Evolutionary conservation across 2,329 filamentous ascomycete genomes (phyloP), one percentile per base, ranked within the genome.

Genomic region (Colletotrichum lindemuthianum): DNA sequence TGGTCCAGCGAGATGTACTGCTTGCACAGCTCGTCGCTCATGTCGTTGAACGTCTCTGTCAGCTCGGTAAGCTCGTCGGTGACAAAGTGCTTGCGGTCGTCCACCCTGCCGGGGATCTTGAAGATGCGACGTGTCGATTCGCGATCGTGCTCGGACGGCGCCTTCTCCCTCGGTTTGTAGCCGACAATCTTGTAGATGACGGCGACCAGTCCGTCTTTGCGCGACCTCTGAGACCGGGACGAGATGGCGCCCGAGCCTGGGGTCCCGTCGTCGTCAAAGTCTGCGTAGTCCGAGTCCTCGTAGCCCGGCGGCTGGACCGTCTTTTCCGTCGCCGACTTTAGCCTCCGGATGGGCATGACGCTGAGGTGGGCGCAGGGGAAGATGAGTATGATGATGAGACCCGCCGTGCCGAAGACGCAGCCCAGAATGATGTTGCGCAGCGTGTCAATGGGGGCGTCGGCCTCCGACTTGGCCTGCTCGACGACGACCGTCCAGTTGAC

Each of bases 1-100:
- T 95, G 89, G 74, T 97, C 94, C 1, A 97, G 81, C 10, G 88
- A 89, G 36, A 89, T 88, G 72, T 97, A 97, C 72, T 97, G 93
- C 77, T 92, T 91, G 72, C 92, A 86, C 48, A 97, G 80, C 77
- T 97, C 93, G 67, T 97, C 92, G 1, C 91, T 92, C 94, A 97
- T 97, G 71, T 94, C 91, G 73, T 97, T 97, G 80, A 96, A 97
- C 0, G 92, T 96, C 43, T 81, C 82, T 0, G 92, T 96, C 12
- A 96, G 82, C 73, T 97, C 93, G 0, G 93, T 96, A 36, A 91
- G 77, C 73, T 97, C 94, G 73, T 97, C 94, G 2, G 91, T 91
- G 56, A 97, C 82, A 41, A 89, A 82, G 71, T 94, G 90, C 67
- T 88, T 91, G 24, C 88, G 83, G 60, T 93, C 90, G 59, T 88